phyloP scores from a whole-genome alignment of 2,329 filamentous ascomycete genomes.

The Diaporthe caulivora region DNA sequence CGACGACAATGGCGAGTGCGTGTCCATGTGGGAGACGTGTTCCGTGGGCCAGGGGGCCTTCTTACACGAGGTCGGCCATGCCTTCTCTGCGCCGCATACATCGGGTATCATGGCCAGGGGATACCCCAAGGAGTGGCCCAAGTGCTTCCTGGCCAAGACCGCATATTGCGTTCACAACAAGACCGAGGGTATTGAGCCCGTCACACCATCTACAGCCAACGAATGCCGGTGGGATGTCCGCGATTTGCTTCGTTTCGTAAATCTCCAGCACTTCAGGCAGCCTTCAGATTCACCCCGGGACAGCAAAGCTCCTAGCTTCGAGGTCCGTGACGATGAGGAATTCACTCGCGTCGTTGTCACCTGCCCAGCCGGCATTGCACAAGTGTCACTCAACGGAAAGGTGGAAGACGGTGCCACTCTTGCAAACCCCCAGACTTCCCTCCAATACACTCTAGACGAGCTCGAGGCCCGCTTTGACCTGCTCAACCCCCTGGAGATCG shows the following conservation, averaged over 20 bases:
- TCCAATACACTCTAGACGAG: conserved; percentile 35
- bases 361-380: conserved; percentile 41
- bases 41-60: conserved; percentile 75
- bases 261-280: conserved; percentile 76
- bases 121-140: conserved; percentile 56
- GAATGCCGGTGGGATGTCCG: conserved; percentile 78
- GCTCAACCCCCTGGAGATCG: conserved; percentile 47
- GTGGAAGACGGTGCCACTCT: not conserved
- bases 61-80: conserved; percentile 77
- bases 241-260: conserved; percentile 75
- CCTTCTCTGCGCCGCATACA: conserved; percentile 78
- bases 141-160: conserved; percentile 54
- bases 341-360: conserved; percentile 42
- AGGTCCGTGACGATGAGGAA: conserved; percentile 10
- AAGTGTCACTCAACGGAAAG: conserved; percentile 40
- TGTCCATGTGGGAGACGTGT: conserved; percentile 59
- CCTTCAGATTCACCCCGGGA: conserved; percentile 66
- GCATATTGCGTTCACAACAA: conserved; percentile 17
- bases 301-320: conserved; percentile 25
- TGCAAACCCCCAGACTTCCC: not conserved
- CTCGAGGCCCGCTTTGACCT: conserved; percentile 50
- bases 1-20: conserved; percentile 57
- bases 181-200: conserved; percentile 23
- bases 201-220: conserved; percentile 59
- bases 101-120: conserved; percentile 72